These are phyloP conservation scores for Aegilops longissima DNA, from an alignment of 176 grass and related monocot species.

Conservation along the genomic window DNA sequence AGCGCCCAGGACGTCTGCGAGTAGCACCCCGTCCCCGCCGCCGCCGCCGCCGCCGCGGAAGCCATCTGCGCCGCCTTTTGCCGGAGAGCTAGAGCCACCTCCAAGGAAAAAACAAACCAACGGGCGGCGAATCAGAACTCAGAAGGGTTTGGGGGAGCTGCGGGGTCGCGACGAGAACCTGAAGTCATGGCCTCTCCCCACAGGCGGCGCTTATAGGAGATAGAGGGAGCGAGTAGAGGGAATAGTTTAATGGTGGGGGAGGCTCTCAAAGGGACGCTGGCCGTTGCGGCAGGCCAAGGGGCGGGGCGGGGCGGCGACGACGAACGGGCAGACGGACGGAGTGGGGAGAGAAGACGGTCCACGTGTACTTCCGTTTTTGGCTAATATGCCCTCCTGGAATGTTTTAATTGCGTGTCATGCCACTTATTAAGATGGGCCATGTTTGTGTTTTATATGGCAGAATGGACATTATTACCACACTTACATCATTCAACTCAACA, in stretches of 20 bases:
- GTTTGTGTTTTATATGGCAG: too few relatives aligned
- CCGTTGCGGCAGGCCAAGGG: slow-evolving; percentile 44
- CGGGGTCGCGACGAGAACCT: slow-evolving; percentile 26
- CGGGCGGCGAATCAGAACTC: background rate
- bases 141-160: background rate
- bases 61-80: slow-evolving; percentile 41
- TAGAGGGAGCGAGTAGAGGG: background rate
- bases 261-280: slow-evolving; percentile 30
- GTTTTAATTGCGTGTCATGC: too few relatives aligned
- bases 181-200: slow-evolving; percentile 24
- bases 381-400: background rate
- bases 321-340: background rate
- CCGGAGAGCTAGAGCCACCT: slow-evolving; percentile 52
- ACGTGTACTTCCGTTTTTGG: background rate
- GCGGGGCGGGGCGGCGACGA: slow-evolving; percentile 25
- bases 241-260: slow-evolving; percentile 34
- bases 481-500: too few relatives aligned
- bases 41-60: slow-evolving; percentile 1
- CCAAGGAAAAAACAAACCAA: slow-evolving; percentile 20
- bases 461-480: too few relatives aligned
- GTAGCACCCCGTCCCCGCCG: slow-evolving; percentile 11
- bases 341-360: slow-evolving; percentile 9
- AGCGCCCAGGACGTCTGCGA: slow-evolving; percentile 31
- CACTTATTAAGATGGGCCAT: too few relatives aligned
- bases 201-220: slow-evolving; percentile 41